Evolutionary conservation across 768 basidiomycete species (phyloP), one percentile per base, ranked within the genome.

Genomic region (Coprinellus micaceus): DNA sequence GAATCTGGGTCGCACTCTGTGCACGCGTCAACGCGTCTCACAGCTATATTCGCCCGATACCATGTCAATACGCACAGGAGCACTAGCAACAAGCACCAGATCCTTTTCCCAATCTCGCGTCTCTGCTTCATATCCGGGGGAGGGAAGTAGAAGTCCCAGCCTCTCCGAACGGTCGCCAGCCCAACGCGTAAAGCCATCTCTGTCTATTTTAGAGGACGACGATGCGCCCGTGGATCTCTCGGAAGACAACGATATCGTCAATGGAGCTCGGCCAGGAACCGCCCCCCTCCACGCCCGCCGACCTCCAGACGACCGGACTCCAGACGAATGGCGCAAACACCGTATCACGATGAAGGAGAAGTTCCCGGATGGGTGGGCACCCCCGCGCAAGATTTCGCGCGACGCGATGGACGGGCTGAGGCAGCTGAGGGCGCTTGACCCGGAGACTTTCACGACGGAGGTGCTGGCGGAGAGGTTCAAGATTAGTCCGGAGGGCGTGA

Each of bases 331-430:
- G 75, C 71, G 69, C 57, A 69, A 65, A 21, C 85, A 88, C 68
- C 79, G 82, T 41, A 67, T 72, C 43, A 63, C 70, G 11, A 74
- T 88, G 57, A 79, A 77, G 54, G 73, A 79, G 59, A 63, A 68
- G 3, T 88, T 87, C 64, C 86, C 86, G 25, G 68, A 72, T 10
- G 86, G 86, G 44, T 94, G 91, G 91, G 74, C 77, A 49, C 92
- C 92, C 24, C 86, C 87, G 55, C 85, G 83, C 63, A 91, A 90
- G 66, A 67, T 94, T 52, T 89, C 89, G 13, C 80, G 88, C 53
- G 86, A 89, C 63, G 90, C 91, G 33, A 94, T 94, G 91, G 85
- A 87, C 60, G 84, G 86, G 15, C 69, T 94, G 57, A 82, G 88
- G 37, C 77, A 82, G 45, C 75, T 94, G 54, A 80, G 91, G 66